Evolutionary conservation across 225 moss, liverwort and hornwort species (phyloP), one percentile per base, ranked within the genome.

Genomic region (Rhytidiadelphus loreus): DNA sequence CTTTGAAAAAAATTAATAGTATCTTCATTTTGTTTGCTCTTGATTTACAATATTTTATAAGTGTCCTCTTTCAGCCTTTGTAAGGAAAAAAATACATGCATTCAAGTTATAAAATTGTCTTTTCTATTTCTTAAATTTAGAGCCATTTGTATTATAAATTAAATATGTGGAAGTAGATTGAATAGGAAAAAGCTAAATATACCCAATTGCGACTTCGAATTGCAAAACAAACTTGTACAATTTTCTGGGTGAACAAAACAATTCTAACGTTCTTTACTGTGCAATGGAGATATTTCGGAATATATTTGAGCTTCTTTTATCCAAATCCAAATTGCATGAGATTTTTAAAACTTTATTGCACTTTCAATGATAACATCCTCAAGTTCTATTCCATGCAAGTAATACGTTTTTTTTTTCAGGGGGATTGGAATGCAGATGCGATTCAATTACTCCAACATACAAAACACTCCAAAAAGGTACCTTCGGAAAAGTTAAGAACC

Each of bases 281-380:
- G 4, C 8, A 59, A 29, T 29, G 4, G 8, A 59, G 19, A 19
- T 29, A 80, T 58, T 6, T 13, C 29, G 3, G 18, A 39, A 12
- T 58, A 19, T 57, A 25, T 10, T n/a, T 37, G 3, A 56, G 37
- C 3, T 52, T 35, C 3, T 35, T 22, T 53, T 9, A 14, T 16
- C 7, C 0, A 6, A n/a, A 35, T 56, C 10, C 0, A 56, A 0
- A 37, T 33, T 55, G 2, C 0, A n/a, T 6, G 0, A 7, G 3
- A 10, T 53, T 53, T 76, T 35, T 5, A 0, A 11, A 78, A n/a
- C 6, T n/a, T n/a, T 16, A 16, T 14, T 55, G 6, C 0, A 0
- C 6, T 37, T 37, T 55, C 26, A 26, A 78, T n/a, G 25, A 37
- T 37, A 15, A 24, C 14, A 23, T 16, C n/a, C 6, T 77, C 35